A percentile compares a stretch with the other conserved stretches of the same genome.
Conservation (phyloP, 2,329 filamentous ascomycete genomes). For the Podosphaera fusca region DNA sequence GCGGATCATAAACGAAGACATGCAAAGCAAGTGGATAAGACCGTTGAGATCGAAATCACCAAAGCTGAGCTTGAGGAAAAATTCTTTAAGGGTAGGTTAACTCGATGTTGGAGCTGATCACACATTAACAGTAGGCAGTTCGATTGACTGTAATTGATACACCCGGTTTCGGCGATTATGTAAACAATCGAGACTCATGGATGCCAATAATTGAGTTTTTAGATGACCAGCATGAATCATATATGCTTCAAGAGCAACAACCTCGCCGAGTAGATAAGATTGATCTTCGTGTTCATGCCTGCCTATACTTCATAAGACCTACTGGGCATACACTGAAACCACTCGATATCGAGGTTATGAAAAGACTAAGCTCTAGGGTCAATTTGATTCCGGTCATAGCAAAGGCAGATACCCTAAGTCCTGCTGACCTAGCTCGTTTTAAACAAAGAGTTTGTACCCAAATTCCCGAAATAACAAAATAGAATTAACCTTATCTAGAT, state of each 20-base stretch:
- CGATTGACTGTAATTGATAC: conserved; percentile 97
- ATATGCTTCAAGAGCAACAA: conserved; percentile 99
- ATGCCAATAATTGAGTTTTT: conserved; percentile 99
- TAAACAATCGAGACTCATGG: conserved; percentile 99
- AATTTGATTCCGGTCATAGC: conserved; percentile 97
- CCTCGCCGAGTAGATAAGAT: conserved; percentile 96
- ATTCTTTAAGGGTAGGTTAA: conserved; percentile 84
- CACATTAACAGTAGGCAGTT: conserved; percentile 30
- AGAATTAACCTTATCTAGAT: conserved; percentile 34
- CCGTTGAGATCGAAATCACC: conserved; percentile 98
- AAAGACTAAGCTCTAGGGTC: conserved; percentile 90
- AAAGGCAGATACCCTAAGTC: conserved; percentile 95
- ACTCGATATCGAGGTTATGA: conserved; percentile 98
- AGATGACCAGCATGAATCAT: conserved; percentile 99
- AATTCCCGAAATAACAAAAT: conserved; percentile 5
- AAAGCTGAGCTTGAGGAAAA: conserved; percentile 99
- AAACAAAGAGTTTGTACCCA: conserved; percentile 57
- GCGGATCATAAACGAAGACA: conserved; percentile 98
- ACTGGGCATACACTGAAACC: conserved; percentile 98
- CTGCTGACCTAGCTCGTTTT: conserved; percentile 73
- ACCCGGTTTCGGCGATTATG: conserved; percentile 96
- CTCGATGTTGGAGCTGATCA: background rate
- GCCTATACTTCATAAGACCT: conserved; percentile 96
- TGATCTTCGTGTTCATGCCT: conserved; percentile 93
- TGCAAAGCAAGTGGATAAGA: conserved; percentile 99